phyloP scores from a whole-genome alignment of 225 moss, liverwort and hornwort species.

The Pleurozium schreberi region DNA sequence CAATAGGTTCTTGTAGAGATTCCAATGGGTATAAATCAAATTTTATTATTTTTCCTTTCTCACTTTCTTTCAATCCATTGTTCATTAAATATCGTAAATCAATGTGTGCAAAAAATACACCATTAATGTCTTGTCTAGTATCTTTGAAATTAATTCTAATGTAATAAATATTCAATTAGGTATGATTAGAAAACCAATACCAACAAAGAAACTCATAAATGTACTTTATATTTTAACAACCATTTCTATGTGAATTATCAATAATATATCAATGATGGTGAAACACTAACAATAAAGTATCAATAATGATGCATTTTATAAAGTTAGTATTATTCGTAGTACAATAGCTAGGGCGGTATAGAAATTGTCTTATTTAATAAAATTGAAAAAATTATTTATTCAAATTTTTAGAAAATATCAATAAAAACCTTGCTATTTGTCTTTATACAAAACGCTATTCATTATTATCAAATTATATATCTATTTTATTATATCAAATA shows the following conservation, averaged over 20 bases:
- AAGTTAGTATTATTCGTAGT: neutral
- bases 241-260: neutral
- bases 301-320: neutral
- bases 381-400: neutral
- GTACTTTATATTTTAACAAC: neutral
- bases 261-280: neutral
- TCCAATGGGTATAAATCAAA: neutral
- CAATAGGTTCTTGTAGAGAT: neutral
- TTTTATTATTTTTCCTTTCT: neutral
- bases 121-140: neutral
- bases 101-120: neutral
- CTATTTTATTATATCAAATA: neutral
- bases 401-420: neutral
- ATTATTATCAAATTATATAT: neutral
- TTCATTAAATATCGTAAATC: slow-evolving; percentile 4
- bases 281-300: neutral
- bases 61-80: neutral
- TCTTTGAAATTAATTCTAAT: neutral
- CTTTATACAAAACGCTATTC: fast-evolving
- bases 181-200: neutral
- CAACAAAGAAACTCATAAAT: fast-evolving
- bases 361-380: neutral
- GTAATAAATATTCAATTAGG: neutral
- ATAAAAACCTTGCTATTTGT: neutral
- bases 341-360: neutral